Percentiles rank a stretch among this genome's conserved stretches.
Evolutionary conservation across 768 basidiomycete genomes (phyloP).

Genomic region (Boletus edulis): DNA sequence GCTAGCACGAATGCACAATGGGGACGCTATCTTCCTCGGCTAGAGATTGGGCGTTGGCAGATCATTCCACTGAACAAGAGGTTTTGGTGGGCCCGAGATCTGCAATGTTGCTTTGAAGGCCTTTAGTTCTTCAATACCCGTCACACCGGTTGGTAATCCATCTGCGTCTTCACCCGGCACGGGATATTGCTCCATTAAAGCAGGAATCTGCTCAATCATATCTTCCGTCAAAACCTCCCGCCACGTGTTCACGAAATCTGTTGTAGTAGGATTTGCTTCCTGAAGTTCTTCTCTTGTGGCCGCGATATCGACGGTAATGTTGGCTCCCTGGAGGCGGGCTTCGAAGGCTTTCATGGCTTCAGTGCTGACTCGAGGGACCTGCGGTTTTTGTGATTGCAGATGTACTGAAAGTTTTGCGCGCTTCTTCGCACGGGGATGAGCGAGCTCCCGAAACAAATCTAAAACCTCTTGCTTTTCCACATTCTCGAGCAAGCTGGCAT

Average conservation of each 20-base stretch:
- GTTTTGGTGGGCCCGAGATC: conserved; percentile 55
- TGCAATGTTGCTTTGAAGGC: conserved; percentile 62
- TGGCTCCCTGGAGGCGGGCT: conserved; percentile 44
- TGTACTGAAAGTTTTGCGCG: conserved; percentile 88
- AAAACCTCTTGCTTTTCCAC: conserved; percentile 77
- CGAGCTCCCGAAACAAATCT: conserved; percentile 61
- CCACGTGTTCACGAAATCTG: conserved; percentile 69
- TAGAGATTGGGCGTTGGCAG: conserved; percentile 59
- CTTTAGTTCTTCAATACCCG: conserved; percentile 62
- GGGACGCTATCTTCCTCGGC: conserved; percentile 6
- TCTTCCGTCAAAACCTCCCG: conserved; percentile 38
- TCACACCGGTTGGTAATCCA: conserved; percentile 44
- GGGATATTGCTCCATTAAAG: conserved; percentile 55
- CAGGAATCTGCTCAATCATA: conserved; percentile 52
- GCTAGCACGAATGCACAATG: not conserved
- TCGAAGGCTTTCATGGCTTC: conserved; percentile 65
- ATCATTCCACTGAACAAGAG: conserved; percentile 75
- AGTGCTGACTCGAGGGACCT: conserved; percentile 57
- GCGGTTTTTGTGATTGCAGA: conserved; percentile 67
- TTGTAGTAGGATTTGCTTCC: conserved; percentile 53
- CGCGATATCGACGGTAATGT: conserved; percentile 48
- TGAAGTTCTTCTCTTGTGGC: conserved; percentile 52
- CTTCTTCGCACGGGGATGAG: conserved; percentile 65
- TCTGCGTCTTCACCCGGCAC: conserved; percentile 52
- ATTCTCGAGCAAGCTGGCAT: conserved; percentile 60